Base-by-base conservation (phyloP, 306 rosid species). In the Citrullus amarus region DNA sequence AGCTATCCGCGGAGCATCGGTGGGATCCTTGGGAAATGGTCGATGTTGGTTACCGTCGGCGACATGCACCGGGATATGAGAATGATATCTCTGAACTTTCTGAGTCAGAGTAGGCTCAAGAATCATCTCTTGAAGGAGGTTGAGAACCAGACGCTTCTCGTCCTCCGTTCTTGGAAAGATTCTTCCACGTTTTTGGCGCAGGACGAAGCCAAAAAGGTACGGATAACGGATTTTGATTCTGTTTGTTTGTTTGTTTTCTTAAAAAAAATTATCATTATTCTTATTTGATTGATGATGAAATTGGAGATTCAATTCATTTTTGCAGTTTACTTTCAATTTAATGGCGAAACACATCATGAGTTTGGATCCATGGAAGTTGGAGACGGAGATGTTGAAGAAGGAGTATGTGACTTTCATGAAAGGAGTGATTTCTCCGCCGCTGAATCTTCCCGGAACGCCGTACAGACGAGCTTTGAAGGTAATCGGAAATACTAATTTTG, bases 51-150 rank as follows among this genome's bases (percentile, higher is more conserved):
- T n/a, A 58, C 93, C 3, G 99, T 92, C 13, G 99, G 99, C 15
- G 99, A 96, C 92, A 96, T 96, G 99, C 99, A 96, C 25, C 89
- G 93, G 81, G 93, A 91, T 70, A 92, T 96, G 99, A 84, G 99
- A 78, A 82, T 69, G 44, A 92, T 96, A 25, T 89, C 99, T 0
- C 91, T 96, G 70, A 96, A 96, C 66, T 96, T 92, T 79, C 84
- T 96, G 46, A 91, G 98, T 85, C 93, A 88, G 72, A 89, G 93
- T 72, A 86, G 97, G 53, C 96, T 96, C 39, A 88, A 88, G 74
- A 89, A 91, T 46, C 87, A 86, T 74, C 82, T 96, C 2, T 70
- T 96, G 69, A 88, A 80, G 81, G 99, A 96, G 30, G 96, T 91
- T 12, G 97, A 92, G 82, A 89, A 83, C 38, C 97, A 96, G 22